A percentile compares a stretch with the other conserved stretches of the same genome.
Evolutionary conservation across 257 asterid genomes (phyloP).

Genomic region (Scutellaria minor): DNA sequence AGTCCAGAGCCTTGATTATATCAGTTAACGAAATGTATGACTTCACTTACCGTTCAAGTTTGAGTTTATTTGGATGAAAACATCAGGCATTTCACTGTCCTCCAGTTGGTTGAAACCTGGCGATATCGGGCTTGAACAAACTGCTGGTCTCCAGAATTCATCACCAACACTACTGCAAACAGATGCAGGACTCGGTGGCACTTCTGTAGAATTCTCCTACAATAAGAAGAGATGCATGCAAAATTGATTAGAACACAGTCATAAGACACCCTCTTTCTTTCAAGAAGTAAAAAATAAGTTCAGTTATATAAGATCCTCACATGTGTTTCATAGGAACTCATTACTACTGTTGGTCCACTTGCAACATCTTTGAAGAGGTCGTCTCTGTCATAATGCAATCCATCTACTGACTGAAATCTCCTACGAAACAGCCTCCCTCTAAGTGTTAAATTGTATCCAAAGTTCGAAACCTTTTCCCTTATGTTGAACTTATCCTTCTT

Average conservation of each 20-base stretch:
- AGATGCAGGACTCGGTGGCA: constrained; percentile 99
- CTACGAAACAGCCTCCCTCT: constrained; percentile 70
- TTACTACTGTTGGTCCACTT: constrained; percentile 57
- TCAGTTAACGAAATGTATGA: constrained; percentile 11
- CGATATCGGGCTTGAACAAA: constrained; percentile 63
- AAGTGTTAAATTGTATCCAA: constrained; percentile 69
- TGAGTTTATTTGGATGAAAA: constrained; percentile 78
- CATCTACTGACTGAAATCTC: constrained; percentile 62
- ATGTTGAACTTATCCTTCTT: constrained; percentile 75
- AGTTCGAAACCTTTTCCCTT: constrained; percentile 72
- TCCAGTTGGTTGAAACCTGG: constrained; percentile 60
- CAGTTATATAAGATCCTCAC: constrained; percentile 49
- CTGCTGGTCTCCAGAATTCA: constrained; percentile 72
- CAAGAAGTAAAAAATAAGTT: background rate
- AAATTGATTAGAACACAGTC: constrained; percentile 17
- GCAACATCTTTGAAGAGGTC: constrained; percentile 55
- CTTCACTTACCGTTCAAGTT: constrained; percentile 72
- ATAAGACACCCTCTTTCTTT: constrained; percentile 1
- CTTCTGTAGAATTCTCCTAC: constrained; percentile 93
- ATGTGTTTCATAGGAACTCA: constrained; percentile 52
- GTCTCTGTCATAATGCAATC: constrained; percentile 42
- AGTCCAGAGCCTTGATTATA: background rate
- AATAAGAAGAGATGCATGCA: background rate
- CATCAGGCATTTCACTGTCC: constrained; percentile 60
- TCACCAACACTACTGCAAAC: constrained; percentile 85